These are phyloP conservation scores for Auriscalpium microsporum DNA, from an alignment of 768 basidiomycete genomes.

Conservation along the genomic window DNA sequence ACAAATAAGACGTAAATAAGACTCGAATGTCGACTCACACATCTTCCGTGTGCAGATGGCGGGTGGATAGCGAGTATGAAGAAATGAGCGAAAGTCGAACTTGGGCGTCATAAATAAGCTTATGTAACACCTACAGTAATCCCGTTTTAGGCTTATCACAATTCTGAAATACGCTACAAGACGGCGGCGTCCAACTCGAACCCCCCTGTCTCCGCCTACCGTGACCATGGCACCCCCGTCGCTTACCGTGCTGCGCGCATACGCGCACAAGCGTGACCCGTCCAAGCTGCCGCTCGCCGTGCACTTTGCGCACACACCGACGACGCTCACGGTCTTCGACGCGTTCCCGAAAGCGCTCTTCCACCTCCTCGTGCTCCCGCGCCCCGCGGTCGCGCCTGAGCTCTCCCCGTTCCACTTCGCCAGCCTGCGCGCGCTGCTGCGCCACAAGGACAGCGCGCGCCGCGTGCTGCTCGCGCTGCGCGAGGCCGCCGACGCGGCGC, in stretches of 20 bases:
- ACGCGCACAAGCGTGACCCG: conserved; percentile 44
- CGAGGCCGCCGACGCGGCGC: conserved; percentile 47
- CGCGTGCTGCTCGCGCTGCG: conserved; percentile 40
- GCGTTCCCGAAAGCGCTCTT: conserved; percentile 77
- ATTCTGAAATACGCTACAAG: too few species aligned
- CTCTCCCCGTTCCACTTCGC: conserved; percentile 32
- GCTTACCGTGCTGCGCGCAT: conserved; percentile 51
- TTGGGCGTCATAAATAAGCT: too few species aligned
- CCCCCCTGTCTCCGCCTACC: neutral
- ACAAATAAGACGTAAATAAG: neutral
- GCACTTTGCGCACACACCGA: conserved; percentile 46
- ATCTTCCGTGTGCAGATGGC: too few species aligned
- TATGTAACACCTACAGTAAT: too few species aligned
- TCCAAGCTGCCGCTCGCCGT: conserved; percentile 49
- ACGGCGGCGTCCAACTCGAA: neutral
- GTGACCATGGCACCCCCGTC: neutral
- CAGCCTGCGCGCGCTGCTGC: conserved; percentile 49
- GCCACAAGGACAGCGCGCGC: conserved; percentile 43
- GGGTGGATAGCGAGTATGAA: too few species aligned
- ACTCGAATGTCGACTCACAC: too few species aligned
- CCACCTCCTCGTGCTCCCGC: conserved; percentile 82
- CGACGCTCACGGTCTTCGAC: conserved; percentile 63
- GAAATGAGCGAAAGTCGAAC: too few species aligned
- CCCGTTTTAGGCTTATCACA: too few species aligned
- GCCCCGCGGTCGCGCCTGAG: conserved; percentile 28